Evolutionary conservation across 495 filamentous ascomycete genomes (phyloP), one percentile per base, ranked within the genome.

Genomic region (Neurospora sublineolata): DNA sequence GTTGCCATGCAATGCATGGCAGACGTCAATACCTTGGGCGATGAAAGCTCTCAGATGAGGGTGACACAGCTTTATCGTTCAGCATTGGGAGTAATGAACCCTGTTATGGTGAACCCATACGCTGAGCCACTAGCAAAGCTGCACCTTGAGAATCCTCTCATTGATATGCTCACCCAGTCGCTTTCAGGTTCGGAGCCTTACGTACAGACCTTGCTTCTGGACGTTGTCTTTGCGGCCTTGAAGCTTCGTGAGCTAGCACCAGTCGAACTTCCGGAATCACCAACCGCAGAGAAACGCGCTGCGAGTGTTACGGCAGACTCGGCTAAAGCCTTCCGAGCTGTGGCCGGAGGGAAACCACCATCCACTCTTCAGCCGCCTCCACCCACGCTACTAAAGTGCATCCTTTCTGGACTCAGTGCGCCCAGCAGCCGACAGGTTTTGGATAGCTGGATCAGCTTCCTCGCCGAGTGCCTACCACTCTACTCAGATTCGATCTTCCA

Each of bases 371-470:
- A 79, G 46, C 83, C 87, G 4, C 92, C 93, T n/a, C 92, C 93
- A 4, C 84, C 89, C 3, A 86, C 89, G 41, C 83, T 99, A 38
- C 80, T 98, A 11, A 92, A 92, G 70, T 97, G 93, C 76, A 86
- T 99, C 42, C 86, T 92, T 38, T 88, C 87, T 52, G 95, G 93
- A 5, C 91, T 99, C 72, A 88, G 92, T 68, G 91, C 93, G 18
- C 76, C 85, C 14, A 90, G 86, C 69, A 93, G 91, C 70, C 88
- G 92, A 23, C 86, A 88, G 23, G 89, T 94, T 27, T 83, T 99
- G 39, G 93, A 97, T 72, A 92, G 91, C 73, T 99, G 95, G 95
- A 88, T 97, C 27, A 84, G 87, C 41, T 91, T 99, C 69, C 85
- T 99, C n/a, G 86, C 88, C 23, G 90, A 94, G 78, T 92, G 92